These are phyloP conservation scores for Fomitiporia mediterranea DNA, from an alignment of 1,284 basidiomycete species.

Conservation along the genomic window DNA sequence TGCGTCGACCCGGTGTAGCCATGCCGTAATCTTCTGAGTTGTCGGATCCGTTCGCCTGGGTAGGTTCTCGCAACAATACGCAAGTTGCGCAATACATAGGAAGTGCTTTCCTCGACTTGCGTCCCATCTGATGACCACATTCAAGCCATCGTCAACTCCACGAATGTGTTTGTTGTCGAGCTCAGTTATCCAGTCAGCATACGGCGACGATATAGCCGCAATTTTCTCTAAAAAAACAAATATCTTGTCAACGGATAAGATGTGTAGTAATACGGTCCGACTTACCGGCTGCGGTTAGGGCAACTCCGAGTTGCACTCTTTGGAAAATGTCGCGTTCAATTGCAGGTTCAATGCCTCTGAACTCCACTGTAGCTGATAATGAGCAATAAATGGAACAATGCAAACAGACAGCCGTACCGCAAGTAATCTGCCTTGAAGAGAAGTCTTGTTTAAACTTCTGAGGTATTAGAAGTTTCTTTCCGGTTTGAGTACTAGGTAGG, in stretches of 20 bases:
- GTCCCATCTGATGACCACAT: conserved; percentile 50
- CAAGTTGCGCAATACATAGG: conserved; percentile 60
- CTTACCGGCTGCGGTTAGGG: conserved; percentile 59
- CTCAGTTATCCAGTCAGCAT: conserved; percentile 51
- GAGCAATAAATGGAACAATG: not conserved
- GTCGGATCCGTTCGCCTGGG: conserved; percentile 47
- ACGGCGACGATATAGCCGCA: conserved; percentile 62
- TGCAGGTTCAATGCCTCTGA: conserved; percentile 32
- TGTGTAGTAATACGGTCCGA: not conserved
- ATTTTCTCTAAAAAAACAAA: conserved; percentile 51
- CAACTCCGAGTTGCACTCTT: conserved; percentile 67
- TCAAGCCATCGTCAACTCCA: conserved; percentile 39
- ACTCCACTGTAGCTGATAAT: conserved; percentile 48
- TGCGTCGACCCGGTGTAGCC: conserved; percentile 43
- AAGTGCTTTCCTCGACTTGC: conserved; percentile 63
- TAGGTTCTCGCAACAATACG: conserved; percentile 56
- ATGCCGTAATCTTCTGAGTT: conserved; percentile 50
- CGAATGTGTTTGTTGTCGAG: conserved; percentile 50
- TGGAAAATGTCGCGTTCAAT: conserved; percentile 73
- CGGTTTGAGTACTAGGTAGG: not conserved
- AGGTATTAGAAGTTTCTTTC: conserved; percentile 11
- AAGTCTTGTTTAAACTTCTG: conserved; percentile 15
- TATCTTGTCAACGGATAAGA: not conserved
- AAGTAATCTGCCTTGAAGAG: conserved; percentile 13
- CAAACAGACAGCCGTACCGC: conserved; percentile 5